These are phyloP conservation scores for Paramecium sonneborni DNA, from an alignment of 73 alveolate species.

Conservation along the genomic window DNA sequence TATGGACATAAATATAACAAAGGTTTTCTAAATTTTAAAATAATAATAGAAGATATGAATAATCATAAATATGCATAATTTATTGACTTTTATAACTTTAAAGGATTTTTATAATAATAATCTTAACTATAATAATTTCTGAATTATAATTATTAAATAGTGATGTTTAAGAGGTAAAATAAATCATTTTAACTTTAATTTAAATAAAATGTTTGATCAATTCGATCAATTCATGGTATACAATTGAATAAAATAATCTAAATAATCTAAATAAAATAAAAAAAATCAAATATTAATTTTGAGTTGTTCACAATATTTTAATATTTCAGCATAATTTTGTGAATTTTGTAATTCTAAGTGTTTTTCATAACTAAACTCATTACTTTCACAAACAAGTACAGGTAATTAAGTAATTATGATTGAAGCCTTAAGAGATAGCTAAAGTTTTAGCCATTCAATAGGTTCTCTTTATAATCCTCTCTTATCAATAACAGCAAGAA, in stretches of 20 bases:
- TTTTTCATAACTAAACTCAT: neutral
- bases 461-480: neutral
- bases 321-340: neutral
- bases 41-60: too few species aligned
- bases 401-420: neutral
- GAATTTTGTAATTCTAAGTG: neutral
- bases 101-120: neutral
- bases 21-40: neutral
- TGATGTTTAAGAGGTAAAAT: neutral
- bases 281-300: neutral
- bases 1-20: too few species aligned
- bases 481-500: neutral
- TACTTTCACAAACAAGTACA: neutral
- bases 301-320: neutral
- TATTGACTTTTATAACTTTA: neutral
- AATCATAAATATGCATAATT: neutral
- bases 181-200: too few species aligned
- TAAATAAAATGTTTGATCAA: too few species aligned
- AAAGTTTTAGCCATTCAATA: slow-evolving; percentile 35
- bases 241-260: too few species aligned
- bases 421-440: neutral
- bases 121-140: neutral
- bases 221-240: too few species aligned
- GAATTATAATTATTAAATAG: neutral
- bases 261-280: too few species aligned